Evolutionary conservation across 129 eudicot genomes (phyloP).

Genomic region (Saposhnikovia divaricata): DNA sequence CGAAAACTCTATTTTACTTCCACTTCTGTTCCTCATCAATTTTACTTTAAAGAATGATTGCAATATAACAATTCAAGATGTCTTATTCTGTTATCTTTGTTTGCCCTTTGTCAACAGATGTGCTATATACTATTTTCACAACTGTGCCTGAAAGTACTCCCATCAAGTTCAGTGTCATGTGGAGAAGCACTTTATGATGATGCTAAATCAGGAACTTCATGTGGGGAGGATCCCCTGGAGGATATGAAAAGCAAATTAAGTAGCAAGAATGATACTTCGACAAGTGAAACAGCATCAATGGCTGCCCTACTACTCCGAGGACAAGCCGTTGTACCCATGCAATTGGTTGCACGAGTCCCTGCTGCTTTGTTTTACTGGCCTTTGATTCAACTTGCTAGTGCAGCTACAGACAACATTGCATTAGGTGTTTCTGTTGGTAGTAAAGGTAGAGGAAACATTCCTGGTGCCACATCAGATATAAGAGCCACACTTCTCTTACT

Average conservation of each 20-base stretch:
- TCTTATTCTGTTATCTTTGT: background rate
- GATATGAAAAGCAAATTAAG: conserved; percentile 37
- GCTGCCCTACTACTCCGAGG: conserved; percentile 94
- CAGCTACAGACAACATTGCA: conserved; percentile 97
- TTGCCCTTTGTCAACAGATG: conserved; percentile 48
- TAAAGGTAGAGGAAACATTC: conserved; percentile 93
- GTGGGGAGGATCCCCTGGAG: conserved; percentile 40
- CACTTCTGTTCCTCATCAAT: too few species aligned
- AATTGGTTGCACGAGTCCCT: conserved; percentile 93
- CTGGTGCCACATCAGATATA: conserved; percentile 98
- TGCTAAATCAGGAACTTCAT: conserved; percentile 13
- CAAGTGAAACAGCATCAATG: conserved; percentile 81
- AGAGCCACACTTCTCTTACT: conserved; percentile 94
- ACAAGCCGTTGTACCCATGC: conserved; percentile 93
- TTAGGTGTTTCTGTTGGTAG: conserved; percentile 99
- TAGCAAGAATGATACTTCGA: conserved; percentile 25
- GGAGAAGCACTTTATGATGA: conserved; percentile 41
- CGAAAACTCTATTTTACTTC: too few species aligned
- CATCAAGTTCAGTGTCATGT: conserved; percentile 36
- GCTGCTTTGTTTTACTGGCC: conserved; percentile 95
- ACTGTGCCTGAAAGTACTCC: conserved; percentile 83
- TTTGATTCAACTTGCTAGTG: conserved; percentile 89
- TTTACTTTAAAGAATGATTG: background rate
- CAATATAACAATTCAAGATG: background rate
- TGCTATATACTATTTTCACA: conserved; percentile 92